Evolutionary conservation across 495 filamentous ascomycete genomes (phyloP).

Genomic region (Hyaloscypha hepaticicola): DNA sequence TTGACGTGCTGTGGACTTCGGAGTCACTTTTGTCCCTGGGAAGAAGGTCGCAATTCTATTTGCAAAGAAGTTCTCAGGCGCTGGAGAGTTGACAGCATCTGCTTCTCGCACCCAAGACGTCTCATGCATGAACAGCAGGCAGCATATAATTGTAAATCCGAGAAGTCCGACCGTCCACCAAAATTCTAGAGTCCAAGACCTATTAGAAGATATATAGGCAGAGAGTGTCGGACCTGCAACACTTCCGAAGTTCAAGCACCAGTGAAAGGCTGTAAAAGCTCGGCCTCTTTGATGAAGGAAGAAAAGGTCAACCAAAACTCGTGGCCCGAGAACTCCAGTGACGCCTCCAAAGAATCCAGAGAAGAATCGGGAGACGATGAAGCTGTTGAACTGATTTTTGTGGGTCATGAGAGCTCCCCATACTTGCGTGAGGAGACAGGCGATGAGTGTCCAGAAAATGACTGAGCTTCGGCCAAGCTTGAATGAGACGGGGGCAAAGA

Average conservation of each 20-base stretch:
- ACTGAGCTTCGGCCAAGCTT: conserved; percentile 42
- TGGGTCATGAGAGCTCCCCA: conserved; percentile 21
- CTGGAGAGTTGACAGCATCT: conserved; percentile 29
- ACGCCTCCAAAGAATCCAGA: conserved; percentile 42
- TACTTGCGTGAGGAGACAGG: conserved; percentile 11
- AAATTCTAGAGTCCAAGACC: conserved; percentile 45
- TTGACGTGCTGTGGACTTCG: conserved; percentile 34
- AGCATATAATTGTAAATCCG: conserved; percentile 38
- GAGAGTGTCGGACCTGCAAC: conserved; percentile 45
- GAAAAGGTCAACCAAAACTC: conserved; percentile 45
- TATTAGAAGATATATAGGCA: conserved; percentile 44
- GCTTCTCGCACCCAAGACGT: conserved; percentile 35
- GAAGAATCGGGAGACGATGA: conserved; percentile 45
- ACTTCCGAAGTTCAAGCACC: conserved; percentile 42
- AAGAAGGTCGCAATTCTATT: conserved; percentile 48
- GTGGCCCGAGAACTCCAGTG: conserved; percentile 40
- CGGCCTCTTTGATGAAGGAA: conserved; percentile 42
- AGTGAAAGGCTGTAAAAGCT: conserved; percentile 46
- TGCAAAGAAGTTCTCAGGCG: conserved; percentile 34
- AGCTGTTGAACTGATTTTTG: conserved; percentile 33
- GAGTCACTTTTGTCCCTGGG: conserved; percentile 38
- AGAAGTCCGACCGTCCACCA: conserved; percentile 51
- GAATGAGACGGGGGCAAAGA: conserved; percentile 42
- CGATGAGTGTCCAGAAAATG: conserved; percentile 45
- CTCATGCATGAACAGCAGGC: conserved; percentile 47